These are phyloP conservation scores for Pseudogymnoascus sp. DNA, from an alignment of 2,329 filamentous ascomycete species.

Conservation along the genomic window DNA sequence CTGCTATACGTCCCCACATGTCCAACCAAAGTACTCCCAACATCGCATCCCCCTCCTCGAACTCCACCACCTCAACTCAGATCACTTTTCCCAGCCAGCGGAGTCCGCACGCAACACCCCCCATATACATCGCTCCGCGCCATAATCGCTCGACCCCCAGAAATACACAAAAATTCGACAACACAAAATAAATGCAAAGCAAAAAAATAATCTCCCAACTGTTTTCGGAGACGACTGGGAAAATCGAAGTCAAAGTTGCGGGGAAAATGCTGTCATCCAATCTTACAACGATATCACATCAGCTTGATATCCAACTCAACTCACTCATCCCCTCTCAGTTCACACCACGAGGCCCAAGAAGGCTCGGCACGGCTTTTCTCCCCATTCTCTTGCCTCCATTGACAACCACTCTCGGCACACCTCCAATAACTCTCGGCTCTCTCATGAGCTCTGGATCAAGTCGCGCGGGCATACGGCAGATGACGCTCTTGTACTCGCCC, in stretches of 20 bases:
- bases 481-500: slow-evolving; percentile 51
- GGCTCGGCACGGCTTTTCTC: slow-evolving; percentile 28
- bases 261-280: background rate
- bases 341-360: slow-evolving; percentile 18
- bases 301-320: background rate
- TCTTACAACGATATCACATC: slow-evolving; percentile 6
- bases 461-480: slow-evolving; percentile 66
- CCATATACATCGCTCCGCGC: slow-evolving; percentile 6
- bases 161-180: background rate
- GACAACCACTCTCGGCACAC: slow-evolving; percentile 54
- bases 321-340: background rate
- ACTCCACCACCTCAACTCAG: background rate
- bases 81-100: slow-evolving; percentile 4
- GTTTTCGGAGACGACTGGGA: background rate
- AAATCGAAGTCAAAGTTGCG: background rate
- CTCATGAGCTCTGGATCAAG: slow-evolving; percentile 84
- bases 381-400: slow-evolving; percentile 25
- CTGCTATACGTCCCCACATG: background rate
- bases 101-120: background rate
- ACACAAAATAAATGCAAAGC: background rate
- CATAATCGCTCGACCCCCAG: background rate
- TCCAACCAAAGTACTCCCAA: background rate
- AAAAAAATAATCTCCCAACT: background rate
- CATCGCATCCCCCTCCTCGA: background rate
- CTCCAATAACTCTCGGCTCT: slow-evolving; percentile 82